Percentiles rank a stretch among this genome's conserved stretches.
Conservation (phyloP, 192 early-diverging fungal genomes). For the Coemansia sp. region DNA sequence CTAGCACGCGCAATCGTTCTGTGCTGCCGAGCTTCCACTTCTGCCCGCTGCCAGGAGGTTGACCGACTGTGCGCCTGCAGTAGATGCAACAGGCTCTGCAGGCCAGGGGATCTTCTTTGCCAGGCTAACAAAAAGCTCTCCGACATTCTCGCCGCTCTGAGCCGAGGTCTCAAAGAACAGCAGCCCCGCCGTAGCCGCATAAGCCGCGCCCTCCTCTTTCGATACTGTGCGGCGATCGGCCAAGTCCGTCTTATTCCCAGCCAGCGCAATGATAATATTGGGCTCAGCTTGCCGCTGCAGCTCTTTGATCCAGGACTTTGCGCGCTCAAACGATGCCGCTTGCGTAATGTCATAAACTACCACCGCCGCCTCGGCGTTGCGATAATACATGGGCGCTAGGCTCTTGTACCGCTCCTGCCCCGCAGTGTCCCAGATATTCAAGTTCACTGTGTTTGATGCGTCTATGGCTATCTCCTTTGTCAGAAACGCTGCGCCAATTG, state of each 20-base stretch:
- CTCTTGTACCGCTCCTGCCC: slow-evolving; percentile 99
- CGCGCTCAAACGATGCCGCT: slow-evolving; percentile 81
- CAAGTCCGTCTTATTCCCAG: slow-evolving; percentile 96
- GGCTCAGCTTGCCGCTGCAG: slow-evolving; percentile 90
- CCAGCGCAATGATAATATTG: slow-evolving; percentile 89
- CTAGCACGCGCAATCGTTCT: slow-evolving; percentile 50
- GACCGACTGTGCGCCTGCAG: slow-evolving; percentile 10
- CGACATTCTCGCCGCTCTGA: slow-evolving; percentile 77
- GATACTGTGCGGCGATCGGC: slow-evolving; percentile 66
- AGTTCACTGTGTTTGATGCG: slow-evolving; percentile 69
- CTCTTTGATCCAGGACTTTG: slow-evolving; percentile 95
- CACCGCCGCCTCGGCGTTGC: slow-evolving; percentile 93
- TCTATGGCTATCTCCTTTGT: slow-evolving; percentile 90
- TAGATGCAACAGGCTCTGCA: slow-evolving; percentile 2
- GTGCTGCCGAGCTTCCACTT: slow-evolving; percentile 3
- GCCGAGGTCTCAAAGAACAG: slow-evolving; percentile 90
- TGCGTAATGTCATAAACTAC: slow-evolving; percentile 96
- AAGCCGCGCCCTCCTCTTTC: slow-evolving; percentile 70
- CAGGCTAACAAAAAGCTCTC: slow-evolving; percentile 87
- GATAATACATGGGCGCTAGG: slow-evolving; percentile 94
- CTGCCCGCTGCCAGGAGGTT: slow-evolving; percentile 33
- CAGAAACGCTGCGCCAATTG: slow-evolving; percentile 89
- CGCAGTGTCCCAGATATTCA: slow-evolving; percentile 88
- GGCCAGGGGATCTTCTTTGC: slow-evolving; percentile 68
- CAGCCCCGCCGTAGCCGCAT: slow-evolving; percentile 74